Percentiles rank a stretch among this genome's conserved stretches.
These are phyloP conservation scores for Solanum dulcamara DNA, from an alignment of 257 asterid species.

Conservation along the genomic window DNA sequence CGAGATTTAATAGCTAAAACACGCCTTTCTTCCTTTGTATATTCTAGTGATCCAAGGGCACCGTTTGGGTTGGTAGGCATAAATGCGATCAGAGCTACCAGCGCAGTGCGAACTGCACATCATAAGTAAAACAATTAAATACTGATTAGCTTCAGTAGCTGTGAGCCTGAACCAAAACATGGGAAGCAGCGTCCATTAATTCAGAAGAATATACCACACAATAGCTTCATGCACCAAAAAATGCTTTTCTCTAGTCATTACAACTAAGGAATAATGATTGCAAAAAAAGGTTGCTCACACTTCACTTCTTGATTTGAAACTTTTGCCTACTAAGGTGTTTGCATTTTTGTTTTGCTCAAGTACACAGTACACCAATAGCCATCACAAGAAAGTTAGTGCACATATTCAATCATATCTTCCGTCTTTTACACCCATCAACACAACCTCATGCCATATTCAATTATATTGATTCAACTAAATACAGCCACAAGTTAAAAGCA, in stretches of 20 bases:
- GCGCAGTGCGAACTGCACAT: slow-evolving; percentile 78
- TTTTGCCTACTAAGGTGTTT: not conserved
- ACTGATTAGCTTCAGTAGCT: not conserved
- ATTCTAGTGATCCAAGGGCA: slow-evolving; percentile 78
- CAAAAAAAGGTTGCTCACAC: not conserved
- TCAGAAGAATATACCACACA: not conserved
- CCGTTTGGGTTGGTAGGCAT: slow-evolving; percentile 94
- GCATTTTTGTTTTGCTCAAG: not conserved
- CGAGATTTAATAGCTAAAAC: slow-evolving; percentile 74
- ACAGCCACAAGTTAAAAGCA: not conserved
- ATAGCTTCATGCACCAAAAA: not conserved
- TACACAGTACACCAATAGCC: not conserved
- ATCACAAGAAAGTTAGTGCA: not conserved
- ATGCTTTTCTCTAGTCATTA: not conserved
- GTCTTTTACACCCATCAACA: not conserved
- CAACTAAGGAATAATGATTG: not conserved
- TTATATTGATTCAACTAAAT: not conserved
- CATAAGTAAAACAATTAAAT: not conserved
- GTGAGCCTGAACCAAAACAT: not conserved
- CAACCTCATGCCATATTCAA: not conserved
- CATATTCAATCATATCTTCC: not conserved
- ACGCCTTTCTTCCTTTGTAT: slow-evolving; percentile 69
- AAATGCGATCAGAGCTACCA: slow-evolving; percentile 82
- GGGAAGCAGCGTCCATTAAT: not conserved
- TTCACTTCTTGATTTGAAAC: not conserved